Percentiles rank a stretch among this genome's conserved stretches.
Evolutionary conservation across 2,329 filamentous ascomycete species (phyloP).

Genomic region (Fusarium austroafricanum): DNA sequence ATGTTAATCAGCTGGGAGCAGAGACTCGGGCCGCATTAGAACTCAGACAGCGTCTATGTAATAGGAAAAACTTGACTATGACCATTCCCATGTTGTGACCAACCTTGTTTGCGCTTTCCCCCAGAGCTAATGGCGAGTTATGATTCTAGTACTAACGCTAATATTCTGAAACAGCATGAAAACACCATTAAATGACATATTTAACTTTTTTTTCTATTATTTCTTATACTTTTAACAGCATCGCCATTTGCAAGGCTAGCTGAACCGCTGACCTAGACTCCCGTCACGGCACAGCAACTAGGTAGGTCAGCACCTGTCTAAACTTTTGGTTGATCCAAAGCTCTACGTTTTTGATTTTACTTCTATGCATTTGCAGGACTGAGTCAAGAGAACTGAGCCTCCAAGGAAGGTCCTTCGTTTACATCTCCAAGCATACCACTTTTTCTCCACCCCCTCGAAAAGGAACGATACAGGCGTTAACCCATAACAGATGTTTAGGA

Average conservation of each 20-base stretch:
- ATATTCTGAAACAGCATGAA: background rate
- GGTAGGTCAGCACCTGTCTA: constrained; percentile 36
- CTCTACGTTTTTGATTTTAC: constrained; percentile 39
- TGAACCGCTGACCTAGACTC: constrained; percentile 15
- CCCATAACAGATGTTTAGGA: constrained; percentile 31
- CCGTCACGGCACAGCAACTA: constrained; percentile 19
- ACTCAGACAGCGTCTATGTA: background rate
- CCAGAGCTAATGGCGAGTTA: background rate
- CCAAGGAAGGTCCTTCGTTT: constrained; percentile 28
- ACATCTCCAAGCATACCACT: constrained; percentile 26
- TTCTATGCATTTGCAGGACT: constrained; percentile 25
- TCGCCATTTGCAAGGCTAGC: constrained; percentile 36
- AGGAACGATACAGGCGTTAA: constrained; percentile 16
- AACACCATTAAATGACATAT: background rate
- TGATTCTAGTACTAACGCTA: no score
- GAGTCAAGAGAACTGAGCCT: constrained; percentile 21
- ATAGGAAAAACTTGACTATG: background rate
- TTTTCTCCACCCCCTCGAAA: constrained; percentile 16
- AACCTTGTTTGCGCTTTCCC: background rate
- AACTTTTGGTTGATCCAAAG: constrained; percentile 24
- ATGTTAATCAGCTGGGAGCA: background rate
- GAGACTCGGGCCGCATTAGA: background rate
- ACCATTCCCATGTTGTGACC: background rate
- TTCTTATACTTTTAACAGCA: constrained; percentile 27
- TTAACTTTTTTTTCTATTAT: constrained; percentile 14